Evolutionary conservation across 148 eudicot species (phyloP).

Genomic region (Euryodendron excelsum): DNA sequence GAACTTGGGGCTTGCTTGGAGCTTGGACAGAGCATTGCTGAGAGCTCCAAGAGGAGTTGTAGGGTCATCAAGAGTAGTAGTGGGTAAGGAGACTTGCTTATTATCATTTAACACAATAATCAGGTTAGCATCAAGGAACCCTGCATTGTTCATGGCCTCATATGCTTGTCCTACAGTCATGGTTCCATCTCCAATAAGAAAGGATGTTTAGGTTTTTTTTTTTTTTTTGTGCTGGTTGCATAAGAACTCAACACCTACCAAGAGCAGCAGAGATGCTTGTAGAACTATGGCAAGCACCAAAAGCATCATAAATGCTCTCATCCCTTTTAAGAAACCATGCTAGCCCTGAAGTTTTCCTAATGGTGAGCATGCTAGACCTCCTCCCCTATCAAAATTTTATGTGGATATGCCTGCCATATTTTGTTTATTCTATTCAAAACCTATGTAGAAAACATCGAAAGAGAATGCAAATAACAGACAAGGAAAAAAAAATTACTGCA

Average conservation of each 20-base stretch:
- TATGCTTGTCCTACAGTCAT: constrained; percentile 92
- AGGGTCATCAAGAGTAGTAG: constrained; percentile 75
- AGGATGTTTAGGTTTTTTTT: too few species aligned
- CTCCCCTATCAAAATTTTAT: constrained; percentile 10
- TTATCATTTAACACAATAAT: constrained; percentile 69
- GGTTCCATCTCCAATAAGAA: constrained; percentile 80
- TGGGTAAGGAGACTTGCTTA: constrained; percentile 74
- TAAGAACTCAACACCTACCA: background rate
- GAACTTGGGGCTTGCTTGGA: constrained; percentile 57
- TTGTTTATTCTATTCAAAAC: background rate
- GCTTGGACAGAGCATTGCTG: constrained; percentile 51
- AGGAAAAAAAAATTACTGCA: too few species aligned
- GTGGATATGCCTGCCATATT: constrained; percentile 7
- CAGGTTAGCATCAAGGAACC: constrained; percentile 63
- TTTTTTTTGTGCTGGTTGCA: too few species aligned
- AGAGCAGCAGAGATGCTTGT: constrained; percentile 27
- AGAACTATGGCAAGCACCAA: constrained; percentile 58
- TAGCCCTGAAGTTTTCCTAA: constrained; percentile 6
- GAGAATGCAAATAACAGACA: background rate
- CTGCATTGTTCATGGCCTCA: constrained; percentile 82
- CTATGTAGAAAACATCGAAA: background rate
- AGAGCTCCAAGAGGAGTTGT: constrained; percentile 80
- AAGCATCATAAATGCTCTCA: background rate
- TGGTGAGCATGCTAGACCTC: constrained; percentile 3
- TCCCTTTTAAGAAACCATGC: constrained; percentile 6